Percentiles rank a stretch among this genome's conserved stretches.
phyloP scores from a whole-genome alignment of 345 rosid genomes.

The Combretum micranthum region DNA sequence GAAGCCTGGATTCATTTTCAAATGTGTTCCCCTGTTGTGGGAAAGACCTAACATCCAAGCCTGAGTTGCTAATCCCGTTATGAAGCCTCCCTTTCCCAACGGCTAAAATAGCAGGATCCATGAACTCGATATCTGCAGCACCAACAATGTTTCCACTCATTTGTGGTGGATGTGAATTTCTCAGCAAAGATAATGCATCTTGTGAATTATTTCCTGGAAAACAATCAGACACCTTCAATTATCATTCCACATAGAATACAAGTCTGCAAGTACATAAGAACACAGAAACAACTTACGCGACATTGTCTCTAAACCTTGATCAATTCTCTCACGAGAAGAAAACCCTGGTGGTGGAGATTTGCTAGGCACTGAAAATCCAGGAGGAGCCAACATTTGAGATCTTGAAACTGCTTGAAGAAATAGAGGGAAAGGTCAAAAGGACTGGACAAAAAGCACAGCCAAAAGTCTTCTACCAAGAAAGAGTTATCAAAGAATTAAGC shows the following conservation, averaged over 20 bases:
- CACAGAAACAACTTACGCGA: conserved; percentile 44
- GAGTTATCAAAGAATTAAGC: neutral
- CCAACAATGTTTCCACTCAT: conserved; percentile 16
- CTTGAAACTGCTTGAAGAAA: conserved; percentile 35
- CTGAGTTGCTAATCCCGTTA: conserved; percentile 18
- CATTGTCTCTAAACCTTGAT: conserved; percentile 34
- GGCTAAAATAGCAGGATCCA: conserved; percentile 44
- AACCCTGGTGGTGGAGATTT: conserved; percentile 95
- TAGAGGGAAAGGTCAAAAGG: neutral
- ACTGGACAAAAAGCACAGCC: neutral
- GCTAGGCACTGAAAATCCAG: conserved; percentile 76
- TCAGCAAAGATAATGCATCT: conserved; percentile 12
- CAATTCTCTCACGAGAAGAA: conserved; percentile 54
- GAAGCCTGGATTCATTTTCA: conserved; percentile 29
- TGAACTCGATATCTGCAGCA: conserved; percentile 27
- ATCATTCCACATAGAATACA: neutral
- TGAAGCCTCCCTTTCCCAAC: conserved; percentile 29
- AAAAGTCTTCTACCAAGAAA: neutral
- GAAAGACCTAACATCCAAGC: conserved; percentile 26
- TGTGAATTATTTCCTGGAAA: conserved; percentile 29
- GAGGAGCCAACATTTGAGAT: conserved; percentile 71
- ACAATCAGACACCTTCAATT: neutral
- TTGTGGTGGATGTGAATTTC: conserved; percentile 11
- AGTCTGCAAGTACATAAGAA: neutral
- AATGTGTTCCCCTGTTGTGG: conserved; percentile 14